Evolutionary conservation across 148 eudicot genomes (phyloP).

Genomic region (Fagopyrum tataricum): DNA sequence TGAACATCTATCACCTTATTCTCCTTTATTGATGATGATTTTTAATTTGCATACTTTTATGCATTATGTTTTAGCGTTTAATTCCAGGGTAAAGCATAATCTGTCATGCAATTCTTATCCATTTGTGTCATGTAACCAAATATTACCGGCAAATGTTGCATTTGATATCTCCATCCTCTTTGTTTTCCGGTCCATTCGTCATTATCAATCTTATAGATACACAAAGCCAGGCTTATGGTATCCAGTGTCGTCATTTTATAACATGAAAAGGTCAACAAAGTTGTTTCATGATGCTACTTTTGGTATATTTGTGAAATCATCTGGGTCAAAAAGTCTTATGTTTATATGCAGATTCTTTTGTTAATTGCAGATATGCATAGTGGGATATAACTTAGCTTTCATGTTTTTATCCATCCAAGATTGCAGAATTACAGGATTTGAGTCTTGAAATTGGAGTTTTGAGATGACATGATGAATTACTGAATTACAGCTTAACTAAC

Average conservation of each 20-base stretch:
- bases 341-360: background rate
- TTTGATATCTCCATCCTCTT: no score
- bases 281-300: background rate
- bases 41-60: background rate
- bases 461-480: background rate
- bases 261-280: no score
- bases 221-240: no score
- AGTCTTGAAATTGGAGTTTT: background rate
- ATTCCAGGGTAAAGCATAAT: background rate
- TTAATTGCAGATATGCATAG: background rate
- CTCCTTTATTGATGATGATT: constrained; percentile 2
- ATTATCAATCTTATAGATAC: no score
- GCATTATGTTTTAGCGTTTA: background rate
- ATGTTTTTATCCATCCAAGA: background rate
- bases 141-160: no score
- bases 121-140: background rate
- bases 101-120: background rate
- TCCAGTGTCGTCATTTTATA: no score
- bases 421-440: background rate
- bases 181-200: no score
- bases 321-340: background rate
- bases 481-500: background rate
- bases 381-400: no score
- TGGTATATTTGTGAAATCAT: background rate
- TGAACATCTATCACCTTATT: background rate